Evolutionary conservation across 495 filamentous ascomycete genomes (phyloP), one percentile per base, ranked within the genome.

Genomic region (Aspergillus incahuasiensis): DNA sequence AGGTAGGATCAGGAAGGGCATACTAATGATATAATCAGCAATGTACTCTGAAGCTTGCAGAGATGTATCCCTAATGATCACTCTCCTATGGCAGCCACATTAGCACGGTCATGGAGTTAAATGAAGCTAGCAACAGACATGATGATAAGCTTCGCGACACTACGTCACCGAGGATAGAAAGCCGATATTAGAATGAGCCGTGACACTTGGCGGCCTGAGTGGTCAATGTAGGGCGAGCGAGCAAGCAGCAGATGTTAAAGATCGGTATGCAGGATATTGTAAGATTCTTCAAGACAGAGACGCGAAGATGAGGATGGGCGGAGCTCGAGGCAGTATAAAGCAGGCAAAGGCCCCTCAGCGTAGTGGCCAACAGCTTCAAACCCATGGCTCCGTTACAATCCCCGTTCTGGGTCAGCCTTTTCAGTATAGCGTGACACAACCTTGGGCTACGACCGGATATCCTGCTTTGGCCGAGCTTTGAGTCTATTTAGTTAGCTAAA

Each of bases 11-110:
- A 15, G 43, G 41, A 52, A 39, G 20, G 50, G 13, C 77, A 63
- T 76, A 86, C 83, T 79, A 68, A 91, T 83, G 65, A 95, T 91
- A 75, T 92, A 92, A 64, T 90, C 82, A 48, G 89, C 87, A 57
- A 91, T 85, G 67, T 91, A 91, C 63, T 75, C 73, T 58, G 89
- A 88, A 28, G 86, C 86, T 39, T 77, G 71, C 12, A 75, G 68
- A 44, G 83, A 76, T 61, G 87, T 78, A 65, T 90, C 84, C 66
- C 86, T 79, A 69, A 95, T 89, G 68, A 92, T 91, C 64, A 95
- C 85, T 69, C 90, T 83, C 90, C 89, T 95, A 55, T 22, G 43
- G 38, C 38, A 46, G 19, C 52, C 39, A 25, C 13, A 22, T 30
- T 7, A 40, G 67, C 44, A n/a, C 44, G 21, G 19, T 15, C 25